Evolutionary conservation across 2,329 filamentous ascomycete species (phyloP).

Genomic region (Beauveria australis): DNA sequence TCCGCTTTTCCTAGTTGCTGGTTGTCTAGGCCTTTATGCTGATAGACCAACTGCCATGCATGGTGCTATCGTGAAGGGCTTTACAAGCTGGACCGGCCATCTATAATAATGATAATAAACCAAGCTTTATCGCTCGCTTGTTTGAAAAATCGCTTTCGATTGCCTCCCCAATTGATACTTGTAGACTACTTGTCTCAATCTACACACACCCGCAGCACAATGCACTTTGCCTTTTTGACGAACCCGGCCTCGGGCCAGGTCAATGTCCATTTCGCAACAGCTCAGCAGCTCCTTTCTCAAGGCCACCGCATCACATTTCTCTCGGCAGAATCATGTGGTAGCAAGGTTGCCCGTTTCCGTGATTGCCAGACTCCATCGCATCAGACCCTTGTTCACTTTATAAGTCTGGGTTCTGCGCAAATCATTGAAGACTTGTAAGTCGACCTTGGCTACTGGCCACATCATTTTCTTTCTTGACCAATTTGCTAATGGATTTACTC

Average conservation of each 20-base stretch:
- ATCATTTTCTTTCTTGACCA: no score
- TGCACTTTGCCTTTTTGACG: constrained; percentile 1
- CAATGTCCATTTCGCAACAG: not conserved
- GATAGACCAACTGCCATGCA: not conserved
- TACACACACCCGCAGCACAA: not conserved
- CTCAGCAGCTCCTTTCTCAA: not conserved
- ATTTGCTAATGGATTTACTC: not conserved
- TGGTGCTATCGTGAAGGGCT: not conserved
- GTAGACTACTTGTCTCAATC: not conserved
- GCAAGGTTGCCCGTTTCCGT: not conserved
- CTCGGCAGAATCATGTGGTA: not conserved
- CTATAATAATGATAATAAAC: not conserved
- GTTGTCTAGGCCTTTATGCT: not conserved
- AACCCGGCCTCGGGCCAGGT: constrained; percentile 1
- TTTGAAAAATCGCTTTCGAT: not conserved
- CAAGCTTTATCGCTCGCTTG: not conserved
- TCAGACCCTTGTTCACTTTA: not conserved
- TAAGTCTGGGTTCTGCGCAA: constrained; percentile 1
- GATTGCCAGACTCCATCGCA: not conserved
- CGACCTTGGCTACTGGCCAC: not conserved
- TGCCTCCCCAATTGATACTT: no score
- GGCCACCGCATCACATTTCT: constrained; percentile 2
- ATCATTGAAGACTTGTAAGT: constrained; percentile 1
- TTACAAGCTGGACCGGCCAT: not conserved
- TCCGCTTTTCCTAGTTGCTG: not conserved